Base-by-base conservation (phyloP, 345 rosid genomes). In the Ceriops tagal region DNA sequence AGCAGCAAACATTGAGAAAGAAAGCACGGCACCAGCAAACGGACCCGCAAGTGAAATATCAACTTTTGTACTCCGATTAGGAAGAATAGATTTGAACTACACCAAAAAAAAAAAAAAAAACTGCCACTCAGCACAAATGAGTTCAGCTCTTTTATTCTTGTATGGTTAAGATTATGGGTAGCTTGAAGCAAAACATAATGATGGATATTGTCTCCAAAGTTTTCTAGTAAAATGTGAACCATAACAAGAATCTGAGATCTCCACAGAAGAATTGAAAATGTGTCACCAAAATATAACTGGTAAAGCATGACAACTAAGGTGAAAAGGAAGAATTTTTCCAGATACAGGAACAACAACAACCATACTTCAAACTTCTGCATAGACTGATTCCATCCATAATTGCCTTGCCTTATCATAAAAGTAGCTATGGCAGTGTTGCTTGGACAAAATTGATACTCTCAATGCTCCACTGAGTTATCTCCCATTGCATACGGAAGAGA, bases 1-100 rank as follows among this genome's bases (percentile, higher is more conserved):
- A 75, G 87, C 95, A 72, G 75, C 77, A 80, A 89, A 89, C 97
- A 91, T 91, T 53, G 97, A 91, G 63, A 87, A 82, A 27, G 98
- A 93, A 37, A 93, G 84, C 52, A 85, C 88, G 71, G 95, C 95
- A 75, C 97, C 97, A 74, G 97, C 95, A 73, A 93, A 79, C 64
- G 97, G 98, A 68, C 98, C 98, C 49, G 97, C 95, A 31, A 93
- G 82, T 31, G 97, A 89, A 64, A 93, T 77, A 74, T 91, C 96
- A 53, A 93, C 97, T 88, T 85, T 76, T 59, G 97, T 89, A 78
- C 89, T 83, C 63, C 91, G 89, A 80, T 93, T 96, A 18, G 97
- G 98, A 75, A 93, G 89, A 77, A 91, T 86, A 31, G 97, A 89
- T 81, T 93, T 93, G 83, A 89, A 91, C 98, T 93, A 80, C 83